Conservation (phyloP, 1,284 basidiomycete species). For the Pisolithus thermaeus region DNA sequence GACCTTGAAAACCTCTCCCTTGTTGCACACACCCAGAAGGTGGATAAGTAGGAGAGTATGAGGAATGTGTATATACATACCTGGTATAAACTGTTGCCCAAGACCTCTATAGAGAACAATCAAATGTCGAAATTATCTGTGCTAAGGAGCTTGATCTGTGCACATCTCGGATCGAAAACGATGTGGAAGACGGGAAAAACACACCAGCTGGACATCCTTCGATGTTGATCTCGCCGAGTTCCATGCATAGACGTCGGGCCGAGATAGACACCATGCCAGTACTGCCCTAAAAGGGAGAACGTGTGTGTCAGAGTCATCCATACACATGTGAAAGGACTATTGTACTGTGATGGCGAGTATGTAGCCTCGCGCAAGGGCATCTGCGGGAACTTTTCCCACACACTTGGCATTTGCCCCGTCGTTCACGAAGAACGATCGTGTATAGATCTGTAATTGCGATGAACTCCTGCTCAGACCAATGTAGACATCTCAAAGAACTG, state of each 20-base stretch:
- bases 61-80: conserved; percentile 32
- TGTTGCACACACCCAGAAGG: conserved; percentile 4
- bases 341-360: neutral
- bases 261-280: conserved; percentile 58
- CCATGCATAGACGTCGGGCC: conserved; percentile 62
- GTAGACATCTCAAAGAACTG: too few relatives aligned
- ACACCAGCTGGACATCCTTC: conserved; percentile 52
- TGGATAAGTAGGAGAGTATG: neutral
- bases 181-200: conserved; percentile 38
- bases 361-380: too few relatives aligned
- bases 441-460: too few relatives aligned
- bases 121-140: conserved; percentile 72
- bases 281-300: neutral
- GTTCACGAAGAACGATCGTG: too few relatives aligned
- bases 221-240: conserved; percentile 63
- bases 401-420: too few relatives aligned
- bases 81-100: conserved; percentile 72
- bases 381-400: too few relatives aligned
- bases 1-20: conserved; percentile 72
- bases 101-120: conserved; percentile 70
- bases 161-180: neutral
- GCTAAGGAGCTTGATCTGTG: conserved; percentile 64
- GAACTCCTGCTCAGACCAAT: too few relatives aligned
- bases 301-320: too few relatives aligned
- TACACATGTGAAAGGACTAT: neutral